These are phyloP conservation scores for Heimioporus punctisporus DNA, from an alignment of 1,284 basidiomycete species.

Conservation along the genomic window DNA sequence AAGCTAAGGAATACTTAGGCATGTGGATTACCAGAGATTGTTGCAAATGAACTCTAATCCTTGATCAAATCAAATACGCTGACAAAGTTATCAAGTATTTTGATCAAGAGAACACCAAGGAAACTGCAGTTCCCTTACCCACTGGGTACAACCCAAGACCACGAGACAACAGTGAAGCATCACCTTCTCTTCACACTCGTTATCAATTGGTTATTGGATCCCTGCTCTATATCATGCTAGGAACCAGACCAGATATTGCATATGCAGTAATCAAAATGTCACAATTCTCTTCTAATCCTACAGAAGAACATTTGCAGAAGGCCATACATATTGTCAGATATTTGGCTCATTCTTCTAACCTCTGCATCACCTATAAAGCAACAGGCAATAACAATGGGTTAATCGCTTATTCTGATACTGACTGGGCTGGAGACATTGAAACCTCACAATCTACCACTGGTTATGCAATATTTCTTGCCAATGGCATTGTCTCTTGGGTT, in stretches of 20 bases:
- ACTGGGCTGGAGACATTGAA: neutral
- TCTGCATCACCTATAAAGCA: neutral
- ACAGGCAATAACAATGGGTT: neutral
- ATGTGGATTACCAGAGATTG: neutral
- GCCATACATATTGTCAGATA: neutral
- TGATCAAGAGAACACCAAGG: neutral
- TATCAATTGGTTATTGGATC: neutral
- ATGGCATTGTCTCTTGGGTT: neutral
- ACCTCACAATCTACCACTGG: neutral
- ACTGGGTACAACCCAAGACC: neutral
- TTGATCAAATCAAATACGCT: neutral
- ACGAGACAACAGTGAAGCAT: neutral
- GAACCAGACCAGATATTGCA: neutral
- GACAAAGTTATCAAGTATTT: neutral
- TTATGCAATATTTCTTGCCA: neutral
- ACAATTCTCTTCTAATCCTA: neutral
- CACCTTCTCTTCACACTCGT: neutral
- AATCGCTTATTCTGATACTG: neutral
- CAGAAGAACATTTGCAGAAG: neutral
- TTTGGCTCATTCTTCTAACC: neutral
- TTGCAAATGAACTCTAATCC: neutral
- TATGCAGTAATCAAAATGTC: neutral
- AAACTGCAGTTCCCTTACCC: neutral
- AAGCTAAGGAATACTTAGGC: neutral
- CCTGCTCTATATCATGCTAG: neutral